Percentiles rank a stretch among this genome's conserved stretches.
Evolutionary conservation across 805 yeast species (phyloP).

Genomic region (Saccharomycopsis fodiens): DNA sequence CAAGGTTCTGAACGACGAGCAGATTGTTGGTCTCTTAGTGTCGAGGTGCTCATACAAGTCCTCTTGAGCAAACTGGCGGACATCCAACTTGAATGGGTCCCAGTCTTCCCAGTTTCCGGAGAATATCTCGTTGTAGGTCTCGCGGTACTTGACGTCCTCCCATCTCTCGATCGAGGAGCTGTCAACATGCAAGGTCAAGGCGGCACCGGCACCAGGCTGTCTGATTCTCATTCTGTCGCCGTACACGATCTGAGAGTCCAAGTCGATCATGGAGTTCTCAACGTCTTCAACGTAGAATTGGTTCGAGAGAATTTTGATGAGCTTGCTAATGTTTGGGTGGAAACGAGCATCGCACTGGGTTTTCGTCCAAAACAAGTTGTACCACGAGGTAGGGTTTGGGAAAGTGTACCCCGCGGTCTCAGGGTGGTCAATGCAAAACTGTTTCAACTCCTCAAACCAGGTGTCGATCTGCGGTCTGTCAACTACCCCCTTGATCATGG

Average conservation of each 20-base stretch:
- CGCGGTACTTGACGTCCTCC: conserved; percentile 36
- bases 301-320: not conserved
- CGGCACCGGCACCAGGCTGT: conserved; percentile 30
- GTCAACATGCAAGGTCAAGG: conserved; percentile 36
- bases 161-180: conserved; percentile 38
- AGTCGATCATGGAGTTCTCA: conserved; percentile 25
- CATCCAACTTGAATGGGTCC: conserved; percentile 26
- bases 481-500: conserved; percentile 2
- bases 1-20: conserved; percentile 34
- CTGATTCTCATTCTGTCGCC: conserved; percentile 38
- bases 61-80: not conserved
- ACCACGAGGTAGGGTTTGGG: conserved; percentile 1
- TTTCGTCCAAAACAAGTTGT: not conserved
- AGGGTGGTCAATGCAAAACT: not conserved
- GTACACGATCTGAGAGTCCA: conserved; percentile 29
- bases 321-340: not conserved
- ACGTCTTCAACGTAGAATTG: conserved; percentile 20
- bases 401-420: conserved; percentile 2
- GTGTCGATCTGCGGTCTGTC: not conserved
- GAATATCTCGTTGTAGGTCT: conserved; percentile 31
- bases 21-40: conserved; percentile 30
- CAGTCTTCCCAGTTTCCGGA: conserved; percentile 36
- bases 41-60: conserved; percentile 23
- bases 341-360: not conserved
- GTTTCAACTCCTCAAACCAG: not conserved